phyloP scores from a whole-genome alignment of 2,329 filamentous ascomycete genomes.

The Verticillium albo-atrum region DNA sequence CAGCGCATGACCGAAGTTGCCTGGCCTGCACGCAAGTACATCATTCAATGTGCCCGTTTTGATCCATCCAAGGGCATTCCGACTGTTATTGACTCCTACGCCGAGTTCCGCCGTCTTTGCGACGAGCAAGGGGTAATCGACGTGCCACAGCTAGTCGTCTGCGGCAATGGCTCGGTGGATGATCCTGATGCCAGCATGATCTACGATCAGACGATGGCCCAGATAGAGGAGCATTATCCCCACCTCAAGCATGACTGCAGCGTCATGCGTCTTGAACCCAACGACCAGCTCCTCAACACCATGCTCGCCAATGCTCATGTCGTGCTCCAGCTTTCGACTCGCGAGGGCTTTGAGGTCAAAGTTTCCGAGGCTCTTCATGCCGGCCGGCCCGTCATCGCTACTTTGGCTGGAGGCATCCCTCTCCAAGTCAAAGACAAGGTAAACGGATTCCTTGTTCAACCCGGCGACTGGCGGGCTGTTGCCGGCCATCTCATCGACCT shows the following conservation, averaged over 20 bases:
- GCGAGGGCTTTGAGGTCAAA: slow-evolving; percentile 84
- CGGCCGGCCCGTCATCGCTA: slow-evolving; percentile 73
- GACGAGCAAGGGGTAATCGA: slow-evolving; percentile 46
- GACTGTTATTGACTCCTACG: slow-evolving; percentile 71
- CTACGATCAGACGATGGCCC: slow-evolving; percentile 66
- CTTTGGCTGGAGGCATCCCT: slow-evolving; percentile 72
- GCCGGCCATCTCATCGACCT: slow-evolving; percentile 62
- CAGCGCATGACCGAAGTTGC: slow-evolving; percentile 56
- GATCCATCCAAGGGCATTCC: slow-evolving; percentile 81
- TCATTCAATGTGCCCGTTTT: slow-evolving; percentile 77
- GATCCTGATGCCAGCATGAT: slow-evolving; percentile 72
- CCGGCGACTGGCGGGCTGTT: slow-evolving; percentile 65
- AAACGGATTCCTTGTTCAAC: slow-evolving; percentile 69
- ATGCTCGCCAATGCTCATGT: slow-evolving; percentile 69
- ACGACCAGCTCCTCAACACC: slow-evolving; percentile 75
- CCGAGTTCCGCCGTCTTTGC: slow-evolving; percentile 61
- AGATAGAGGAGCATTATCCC: slow-evolving; percentile 59
- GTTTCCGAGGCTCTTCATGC: slow-evolving; percentile 80
- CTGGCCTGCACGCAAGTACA: slow-evolving; percentile 62
- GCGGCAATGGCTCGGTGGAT: slow-evolving; percentile 75
- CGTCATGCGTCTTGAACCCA: slow-evolving; percentile 71
- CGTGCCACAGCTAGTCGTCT: slow-evolving; percentile 69
- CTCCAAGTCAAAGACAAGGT: slow-evolving; percentile 69
- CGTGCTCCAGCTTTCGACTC: slow-evolving; percentile 73
- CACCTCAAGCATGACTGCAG: slow-evolving; percentile 63